These are phyloP conservation scores for Petrea volubilis DNA, from an alignment of 257 asterid species.

Conservation along the genomic window DNA sequence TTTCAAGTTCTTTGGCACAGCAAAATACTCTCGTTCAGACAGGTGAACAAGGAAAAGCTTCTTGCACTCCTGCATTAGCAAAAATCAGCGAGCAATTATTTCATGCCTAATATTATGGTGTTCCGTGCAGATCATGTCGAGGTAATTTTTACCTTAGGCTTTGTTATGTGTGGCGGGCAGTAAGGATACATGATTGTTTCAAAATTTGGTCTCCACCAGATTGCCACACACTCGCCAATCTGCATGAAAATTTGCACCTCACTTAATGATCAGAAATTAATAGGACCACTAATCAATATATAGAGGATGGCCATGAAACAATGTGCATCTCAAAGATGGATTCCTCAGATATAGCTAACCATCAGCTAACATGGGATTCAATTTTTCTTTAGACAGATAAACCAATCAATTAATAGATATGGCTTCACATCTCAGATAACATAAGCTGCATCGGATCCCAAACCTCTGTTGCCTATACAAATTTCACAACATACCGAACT, in stretches of 20 bases:
- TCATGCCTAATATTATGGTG: background rate
- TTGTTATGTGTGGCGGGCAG: conserved; percentile 95
- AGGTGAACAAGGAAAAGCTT: conserved; percentile 92
- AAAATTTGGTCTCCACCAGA: conserved; percentile 98
- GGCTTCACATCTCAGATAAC: too few species aligned
- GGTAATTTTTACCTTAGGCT: conserved; percentile 28
- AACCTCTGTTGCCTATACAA: too few species aligned
- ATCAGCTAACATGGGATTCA: background rate
- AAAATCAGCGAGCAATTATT: conserved; percentile 6
- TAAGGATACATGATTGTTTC: conserved; percentile 95
- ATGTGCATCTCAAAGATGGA: background rate
- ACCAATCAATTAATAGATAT: conserved; percentile 7
- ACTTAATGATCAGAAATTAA: conserved; percentile 1
- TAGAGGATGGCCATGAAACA: background rate
- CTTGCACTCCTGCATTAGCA: conserved; percentile 80
- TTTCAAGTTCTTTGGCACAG: conserved; percentile 94
- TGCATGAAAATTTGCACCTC: conserved; percentile 33
- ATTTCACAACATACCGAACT: background rate
- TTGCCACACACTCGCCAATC: conserved; percentile 97
- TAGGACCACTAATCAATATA: background rate
- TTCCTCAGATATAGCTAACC: background rate
- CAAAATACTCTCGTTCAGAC: conserved; percentile 92
- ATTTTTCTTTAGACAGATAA: background rate
- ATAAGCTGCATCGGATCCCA: conserved; percentile 5
- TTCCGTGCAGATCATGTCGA: background rate